Evolutionary conservation across 306 rosid genomes (phyloP), one percentile per base, ranked within the genome.

Genomic region (Quercus rubra): DNA sequence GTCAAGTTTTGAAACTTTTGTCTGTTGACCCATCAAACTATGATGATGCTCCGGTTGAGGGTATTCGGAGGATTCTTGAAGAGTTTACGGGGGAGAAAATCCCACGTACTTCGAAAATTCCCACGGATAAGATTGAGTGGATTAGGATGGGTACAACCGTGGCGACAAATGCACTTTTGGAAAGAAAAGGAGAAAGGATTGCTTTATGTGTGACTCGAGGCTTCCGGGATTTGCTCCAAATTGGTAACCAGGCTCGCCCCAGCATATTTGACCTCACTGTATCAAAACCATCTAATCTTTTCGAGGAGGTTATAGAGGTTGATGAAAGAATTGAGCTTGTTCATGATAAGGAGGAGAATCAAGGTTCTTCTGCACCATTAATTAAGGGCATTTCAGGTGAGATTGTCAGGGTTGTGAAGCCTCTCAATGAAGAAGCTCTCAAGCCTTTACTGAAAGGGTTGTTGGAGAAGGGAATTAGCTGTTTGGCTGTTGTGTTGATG

Each of bases 101-200:
- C 61, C 81, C 94, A 0, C 86, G 97, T 57, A 75, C 74, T 79
- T 82, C 83, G 0, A 92, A 91, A 70, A 90, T 94, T 70, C 97
- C 97, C 6, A 92, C 97, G 0, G 91, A 90, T 80, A 92, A 86
- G 84, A 92, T 94, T 33, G 99, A 92, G 86, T 94, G 99, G 99
- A 94, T 94, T 79, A 84, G 99, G 83, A 94, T 94, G 97, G 99
- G 99, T 57, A 94, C 98, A 67, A 94, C 98, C 57, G 97, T 92
- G 70, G 97, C 97, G 3, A 94, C 97, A 18, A 94, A 94, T 85
- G 97, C 99, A 46, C 99, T 92, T 77, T 74, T 94, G 27, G 97
- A 94, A 86, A 87, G 95, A 30, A 92, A 89, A 77, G 99, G 97
- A 80, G 97, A 92, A 83, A 86, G 95, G 82, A 92, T 94, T 78